phyloP scores from a whole-genome alignment of 768 basidiomycete species.

The Tulasnella sp. region DNA sequence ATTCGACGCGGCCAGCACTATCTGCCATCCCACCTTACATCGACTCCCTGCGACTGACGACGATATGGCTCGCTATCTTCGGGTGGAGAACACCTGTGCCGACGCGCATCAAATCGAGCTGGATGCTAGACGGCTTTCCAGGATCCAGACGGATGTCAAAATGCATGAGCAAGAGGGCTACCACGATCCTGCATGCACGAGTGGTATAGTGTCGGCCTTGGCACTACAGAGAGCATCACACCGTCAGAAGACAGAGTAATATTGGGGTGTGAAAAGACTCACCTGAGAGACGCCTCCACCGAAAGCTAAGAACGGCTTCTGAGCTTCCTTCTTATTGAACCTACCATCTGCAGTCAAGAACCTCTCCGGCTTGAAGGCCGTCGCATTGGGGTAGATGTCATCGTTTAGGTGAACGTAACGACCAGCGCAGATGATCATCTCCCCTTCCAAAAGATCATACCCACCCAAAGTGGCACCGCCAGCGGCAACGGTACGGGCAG shows the following conservation, averaged over 20 bases:
- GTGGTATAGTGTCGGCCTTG: slow-evolving; percentile 19
- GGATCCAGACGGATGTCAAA: slow-evolving; percentile 14
- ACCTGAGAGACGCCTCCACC: slow-evolving; percentile 13
- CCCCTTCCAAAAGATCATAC: neutral
- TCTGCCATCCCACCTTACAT: no score
- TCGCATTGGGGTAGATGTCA: neutral
- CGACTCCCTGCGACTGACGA: no score
- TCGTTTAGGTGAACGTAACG: slow-evolving; percentile 3
- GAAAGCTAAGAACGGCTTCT: neutral
- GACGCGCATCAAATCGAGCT: neutral
- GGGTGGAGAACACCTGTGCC: slow-evolving; percentile 4
- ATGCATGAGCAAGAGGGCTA: slow-evolving; percentile 2
- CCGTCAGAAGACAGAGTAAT: neutral
- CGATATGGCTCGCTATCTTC: neutral
- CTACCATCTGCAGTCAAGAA: neutral
- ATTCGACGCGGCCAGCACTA: no score
- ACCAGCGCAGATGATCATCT: neutral
- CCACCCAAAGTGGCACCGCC: neutral
- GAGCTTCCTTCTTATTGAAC: neutral
- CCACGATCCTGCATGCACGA: slow-evolving; percentile 10
- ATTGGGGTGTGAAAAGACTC: neutral
- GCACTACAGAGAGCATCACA: slow-evolving; percentile 13
- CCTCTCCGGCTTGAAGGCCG: neutral
- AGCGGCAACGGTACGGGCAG: neutral
- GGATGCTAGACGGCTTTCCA: neutral